Evolutionary conservation across 164 flowering plant genomes (phyloP).

Genomic region (Houttuynia cordata): DNA sequence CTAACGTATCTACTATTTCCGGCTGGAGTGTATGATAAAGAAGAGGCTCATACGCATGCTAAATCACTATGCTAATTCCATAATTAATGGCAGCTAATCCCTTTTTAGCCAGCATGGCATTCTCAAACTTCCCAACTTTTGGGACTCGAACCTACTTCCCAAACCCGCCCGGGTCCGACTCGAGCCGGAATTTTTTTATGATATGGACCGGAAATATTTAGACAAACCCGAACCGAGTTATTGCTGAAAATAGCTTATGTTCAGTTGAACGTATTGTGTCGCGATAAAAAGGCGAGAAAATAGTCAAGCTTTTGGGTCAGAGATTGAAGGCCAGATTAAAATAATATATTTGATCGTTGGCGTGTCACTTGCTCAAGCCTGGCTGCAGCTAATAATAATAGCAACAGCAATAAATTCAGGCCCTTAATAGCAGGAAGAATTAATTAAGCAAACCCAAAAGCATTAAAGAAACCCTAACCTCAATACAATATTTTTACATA

Average conservation of each 20-base stretch:
- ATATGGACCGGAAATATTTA: no score
- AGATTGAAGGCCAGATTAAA: conserved; percentile 1
- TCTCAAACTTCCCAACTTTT: neutral
- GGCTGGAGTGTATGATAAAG: no score
- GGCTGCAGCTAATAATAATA: neutral
- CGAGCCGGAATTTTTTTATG: no score
- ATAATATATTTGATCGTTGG: conserved; percentile 5
- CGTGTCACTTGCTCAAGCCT: conserved; percentile 12
- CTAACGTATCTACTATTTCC: no score
- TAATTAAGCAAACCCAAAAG: neutral
- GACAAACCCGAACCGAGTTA: no score
- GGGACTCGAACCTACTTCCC: neutral
- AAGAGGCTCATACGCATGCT: neutral
- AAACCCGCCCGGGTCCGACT: neutral
- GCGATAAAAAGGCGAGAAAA: neutral
- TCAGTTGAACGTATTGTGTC: neutral
- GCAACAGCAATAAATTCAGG: neutral
- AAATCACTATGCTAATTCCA: neutral
- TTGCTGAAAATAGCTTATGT: no score
- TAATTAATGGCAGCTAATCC: neutral
- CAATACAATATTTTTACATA: no score
- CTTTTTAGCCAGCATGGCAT: neutral
- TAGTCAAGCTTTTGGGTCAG: neutral
- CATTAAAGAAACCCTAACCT: no score
- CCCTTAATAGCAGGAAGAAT: neutral